Conservation (phyloP, 2,329 filamentous ascomycete genomes). For the Diaporthe velutina region DNA sequence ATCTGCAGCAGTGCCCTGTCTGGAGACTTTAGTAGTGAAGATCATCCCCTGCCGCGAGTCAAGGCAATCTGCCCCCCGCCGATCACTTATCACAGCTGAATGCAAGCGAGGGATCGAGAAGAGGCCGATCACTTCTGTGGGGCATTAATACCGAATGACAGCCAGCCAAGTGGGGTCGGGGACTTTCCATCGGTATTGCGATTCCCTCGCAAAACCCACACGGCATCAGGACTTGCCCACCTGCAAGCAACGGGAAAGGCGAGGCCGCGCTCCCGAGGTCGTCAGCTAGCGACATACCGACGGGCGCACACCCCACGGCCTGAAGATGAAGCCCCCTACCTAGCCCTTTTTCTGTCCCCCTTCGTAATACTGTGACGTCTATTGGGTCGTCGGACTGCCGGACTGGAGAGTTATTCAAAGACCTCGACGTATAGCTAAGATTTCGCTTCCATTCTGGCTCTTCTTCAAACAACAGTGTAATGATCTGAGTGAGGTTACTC, state of each 20-base stretch:
- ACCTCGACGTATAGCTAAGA: neutral
- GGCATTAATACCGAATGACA: neutral
- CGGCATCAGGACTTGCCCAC: neutral
- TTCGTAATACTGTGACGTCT: constrained; percentile 13
- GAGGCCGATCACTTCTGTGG: neutral
- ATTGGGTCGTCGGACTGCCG: neutral
- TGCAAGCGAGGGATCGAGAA: constrained; percentile 10
- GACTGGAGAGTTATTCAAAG: neutral
- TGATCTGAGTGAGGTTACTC: constrained; percentile 1
- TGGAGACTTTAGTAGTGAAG: neutral
- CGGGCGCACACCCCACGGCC: neutral
- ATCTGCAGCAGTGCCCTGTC: neutral
- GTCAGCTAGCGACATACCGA: neutral
- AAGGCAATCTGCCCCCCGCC: neutral
- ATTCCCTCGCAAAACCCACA: constrained; percentile 3
- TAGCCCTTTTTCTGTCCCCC: neutral
- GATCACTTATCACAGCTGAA: neutral
- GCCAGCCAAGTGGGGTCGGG: neutral
- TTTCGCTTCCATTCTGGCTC: neutral
- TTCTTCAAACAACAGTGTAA: neutral
- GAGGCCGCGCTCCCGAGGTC: constrained; percentile 10
- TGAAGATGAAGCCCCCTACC: neutral
- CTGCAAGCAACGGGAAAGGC: neutral
- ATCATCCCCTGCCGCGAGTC: constrained; percentile 13
- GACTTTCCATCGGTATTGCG: constrained; percentile 3